phyloP scores from a whole-genome alignment of 257 asterid species.

The Salvia hispanica region DNA sequence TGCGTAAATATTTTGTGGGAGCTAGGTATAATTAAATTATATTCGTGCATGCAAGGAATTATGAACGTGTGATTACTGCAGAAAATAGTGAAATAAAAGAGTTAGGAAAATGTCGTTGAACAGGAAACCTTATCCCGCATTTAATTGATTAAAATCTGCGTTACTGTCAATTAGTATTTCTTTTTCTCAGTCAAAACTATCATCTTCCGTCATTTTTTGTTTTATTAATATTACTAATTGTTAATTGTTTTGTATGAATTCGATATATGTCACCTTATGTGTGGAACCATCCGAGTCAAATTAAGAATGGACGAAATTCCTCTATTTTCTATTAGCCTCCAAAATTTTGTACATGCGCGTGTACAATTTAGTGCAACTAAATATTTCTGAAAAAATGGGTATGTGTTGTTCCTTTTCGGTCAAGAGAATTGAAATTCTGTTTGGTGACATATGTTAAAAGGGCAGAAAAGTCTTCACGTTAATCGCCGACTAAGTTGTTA shows the following conservation, averaged over 20 bases:
- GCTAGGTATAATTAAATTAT: background rate
- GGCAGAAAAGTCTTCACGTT: background rate
- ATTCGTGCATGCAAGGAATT: slow-evolving; percentile 6
- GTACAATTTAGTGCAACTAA: slow-evolving; percentile 7
- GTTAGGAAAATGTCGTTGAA: slow-evolving; percentile 69
- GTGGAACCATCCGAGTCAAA: slow-evolving; percentile 35
- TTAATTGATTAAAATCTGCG: slow-evolving; percentile 52
- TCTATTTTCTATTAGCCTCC: slow-evolving; percentile 30
- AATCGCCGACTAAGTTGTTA: slow-evolving; percentile 26
- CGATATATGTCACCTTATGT: background rate
- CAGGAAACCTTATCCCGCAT: slow-evolving; percentile 59
- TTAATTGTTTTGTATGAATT: slow-evolving; percentile 15
- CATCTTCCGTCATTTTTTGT: slow-evolving; percentile 5
- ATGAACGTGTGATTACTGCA: slow-evolving; percentile 15
- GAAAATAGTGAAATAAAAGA: slow-evolving; percentile 27
- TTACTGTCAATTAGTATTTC: slow-evolving; percentile 41
- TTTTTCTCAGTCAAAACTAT: slow-evolving; percentile 31
- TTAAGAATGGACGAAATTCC: slow-evolving; percentile 32
- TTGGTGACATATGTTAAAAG: slow-evolving; percentile 7
- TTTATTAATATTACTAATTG: too few species aligned
- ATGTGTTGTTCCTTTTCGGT: slow-evolving; percentile 17
- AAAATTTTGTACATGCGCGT: background rate
- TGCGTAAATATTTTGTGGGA: background rate
- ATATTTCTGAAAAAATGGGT: slow-evolving; percentile 22
- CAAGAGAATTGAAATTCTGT: slow-evolving; percentile 28